These are phyloP conservation scores for Breynia disticha DNA, from an alignment of 441 rosid species.

Conservation along the genomic window DNA sequence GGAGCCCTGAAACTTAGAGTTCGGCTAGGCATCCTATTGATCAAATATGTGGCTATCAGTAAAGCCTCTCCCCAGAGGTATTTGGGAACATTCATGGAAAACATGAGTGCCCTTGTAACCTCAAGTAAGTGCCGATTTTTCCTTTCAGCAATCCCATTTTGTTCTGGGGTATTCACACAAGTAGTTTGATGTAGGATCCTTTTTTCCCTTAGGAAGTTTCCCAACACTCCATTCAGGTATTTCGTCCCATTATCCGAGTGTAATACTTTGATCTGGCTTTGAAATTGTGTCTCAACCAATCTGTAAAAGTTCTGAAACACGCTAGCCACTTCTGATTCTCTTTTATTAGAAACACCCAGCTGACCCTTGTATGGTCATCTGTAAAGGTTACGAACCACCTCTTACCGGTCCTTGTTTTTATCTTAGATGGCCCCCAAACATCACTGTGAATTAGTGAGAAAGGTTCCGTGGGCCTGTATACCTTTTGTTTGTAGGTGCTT, in stretches of 20 bases:
- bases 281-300: neutral
- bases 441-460: no score
- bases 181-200: neutral
- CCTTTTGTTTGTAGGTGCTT: no score
- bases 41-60: neutral
- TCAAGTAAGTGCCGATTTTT: neutral
- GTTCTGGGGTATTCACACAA: neutral
- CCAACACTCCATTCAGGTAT: neutral
- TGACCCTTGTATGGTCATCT: no score
- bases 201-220: neutral
- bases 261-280: neutral
- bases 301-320: neutral
- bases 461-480: no score
- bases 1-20: neutral
- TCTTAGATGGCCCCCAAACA: no score
- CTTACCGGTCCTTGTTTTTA: no score
- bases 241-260: neutral
- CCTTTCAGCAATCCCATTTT: neutral
- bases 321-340: no score
- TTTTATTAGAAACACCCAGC: no score
- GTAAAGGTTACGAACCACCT: no score
- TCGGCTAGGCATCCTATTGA: neutral
- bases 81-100: neutral
- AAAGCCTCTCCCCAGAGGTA: neutral
- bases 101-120: neutral